Conservation (phyloP, 108 stramenopile genomes). For the Pseudonitzschia delicatissima region DNA sequence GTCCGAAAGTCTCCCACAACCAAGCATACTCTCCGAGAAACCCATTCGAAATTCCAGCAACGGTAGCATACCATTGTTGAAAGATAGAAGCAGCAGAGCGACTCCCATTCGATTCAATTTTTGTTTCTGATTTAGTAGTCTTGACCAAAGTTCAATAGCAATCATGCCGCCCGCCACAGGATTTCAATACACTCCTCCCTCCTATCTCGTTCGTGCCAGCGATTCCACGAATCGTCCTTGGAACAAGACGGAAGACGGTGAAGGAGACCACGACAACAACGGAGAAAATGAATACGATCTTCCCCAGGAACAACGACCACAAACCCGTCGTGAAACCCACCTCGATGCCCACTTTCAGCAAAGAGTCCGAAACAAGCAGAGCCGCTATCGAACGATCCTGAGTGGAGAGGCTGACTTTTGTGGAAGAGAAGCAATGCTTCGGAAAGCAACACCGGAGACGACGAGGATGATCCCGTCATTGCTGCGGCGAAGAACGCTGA, state of each 20-base stretch:
- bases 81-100: no score
- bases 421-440: neutral
- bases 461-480: neutral
- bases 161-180: constrained; percentile 5
- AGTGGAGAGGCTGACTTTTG: neutral
- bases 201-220: neutral
- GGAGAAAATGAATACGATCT: neutral
- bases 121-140: no score
- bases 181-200: constrained; percentile 8
- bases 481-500: neutral
- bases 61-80: no score
- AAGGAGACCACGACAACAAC: neutral
- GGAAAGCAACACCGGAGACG: neutral
- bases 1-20: no score
- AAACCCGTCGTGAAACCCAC: neutral
- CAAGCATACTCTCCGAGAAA: no score
- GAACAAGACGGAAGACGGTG: neutral
- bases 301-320: constrained; percentile 8
- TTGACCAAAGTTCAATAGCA: no score
- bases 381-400: neutral
- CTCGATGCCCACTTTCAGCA: constrained; percentile 8
- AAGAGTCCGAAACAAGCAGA: neutral
- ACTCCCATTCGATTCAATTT: no score
- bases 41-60: no score
- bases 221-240: constrained; percentile 12